phyloP scores from a whole-genome alignment of 2,329 filamentous ascomycete species.

The Colletotrichum sp. region DNA sequence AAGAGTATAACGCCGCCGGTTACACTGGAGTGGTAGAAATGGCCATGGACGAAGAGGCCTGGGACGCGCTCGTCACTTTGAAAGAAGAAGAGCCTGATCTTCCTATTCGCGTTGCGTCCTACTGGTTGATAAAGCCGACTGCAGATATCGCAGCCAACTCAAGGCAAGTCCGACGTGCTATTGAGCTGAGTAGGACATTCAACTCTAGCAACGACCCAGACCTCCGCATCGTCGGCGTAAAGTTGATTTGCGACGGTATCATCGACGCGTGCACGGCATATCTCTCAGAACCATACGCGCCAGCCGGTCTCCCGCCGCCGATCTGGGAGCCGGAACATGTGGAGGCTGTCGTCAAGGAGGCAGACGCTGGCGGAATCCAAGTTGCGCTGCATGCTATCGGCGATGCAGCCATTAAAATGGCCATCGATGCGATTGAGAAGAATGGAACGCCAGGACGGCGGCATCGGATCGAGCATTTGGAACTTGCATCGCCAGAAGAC shows the following conservation, averaged over 20 bases:
- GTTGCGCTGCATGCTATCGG: slow-evolving; percentile 71
- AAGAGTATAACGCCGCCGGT: slow-evolving; percentile 42
- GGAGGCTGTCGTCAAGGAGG: slow-evolving; percentile 57
- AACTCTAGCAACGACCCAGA: slow-evolving; percentile 39
- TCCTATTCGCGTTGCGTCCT: slow-evolving; percentile 44
- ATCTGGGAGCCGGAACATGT: slow-evolving; percentile 62
- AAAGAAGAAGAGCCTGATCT: slow-evolving; percentile 19
- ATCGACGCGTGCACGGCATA: slow-evolving; percentile 70
- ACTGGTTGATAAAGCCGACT: slow-evolving; percentile 47
- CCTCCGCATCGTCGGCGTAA: slow-evolving; percentile 63
- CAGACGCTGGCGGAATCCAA: slow-evolving; percentile 60
- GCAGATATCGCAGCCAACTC: slow-evolving; percentile 34
- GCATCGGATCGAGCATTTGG: slow-evolving; percentile 70
- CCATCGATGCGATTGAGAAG: slow-evolving; percentile 59
- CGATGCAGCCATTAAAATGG: slow-evolving; percentile 61
- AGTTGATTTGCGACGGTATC: slow-evolving; percentile 69
- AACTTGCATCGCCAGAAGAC: slow-evolving; percentile 61
- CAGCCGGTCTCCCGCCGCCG: slow-evolving; percentile 49
- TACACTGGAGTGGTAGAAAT: slow-evolving; percentile 52
- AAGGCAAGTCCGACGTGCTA: slow-evolving; percentile 42
- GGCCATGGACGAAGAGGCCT: slow-evolving; percentile 51
- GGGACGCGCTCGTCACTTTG: slow-evolving; percentile 40
- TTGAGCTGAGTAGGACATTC: slow-evolving; percentile 38
- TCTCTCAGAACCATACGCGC: slow-evolving; percentile 62
- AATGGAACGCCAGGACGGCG: slow-evolving; percentile 50